Evolutionary conservation across 208 protist genomes (phyloP), one percentile per base, ranked within the genome.

Genomic region (Trypanosoma brucei): DNA sequence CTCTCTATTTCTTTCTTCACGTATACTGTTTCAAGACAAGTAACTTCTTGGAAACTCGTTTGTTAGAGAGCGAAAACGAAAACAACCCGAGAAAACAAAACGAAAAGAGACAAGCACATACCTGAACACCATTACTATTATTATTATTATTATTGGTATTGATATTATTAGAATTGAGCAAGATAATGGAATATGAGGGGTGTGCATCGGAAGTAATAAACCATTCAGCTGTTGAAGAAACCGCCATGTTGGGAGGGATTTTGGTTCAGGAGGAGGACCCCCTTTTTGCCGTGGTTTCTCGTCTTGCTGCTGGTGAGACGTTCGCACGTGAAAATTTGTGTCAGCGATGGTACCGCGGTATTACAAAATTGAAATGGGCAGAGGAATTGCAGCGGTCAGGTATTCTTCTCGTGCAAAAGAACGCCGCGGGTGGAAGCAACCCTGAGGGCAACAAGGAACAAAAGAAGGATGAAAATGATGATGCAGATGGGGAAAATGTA

Each of bases 311-410:
- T 2, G 63, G 45, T 5, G 63, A 68, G 33, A 35, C n/a, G 22
- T 68, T 56, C 34, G 52, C 63, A n/a, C 34, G 63, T 9, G 5
- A 35, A 9, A 55, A 49, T 36, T 11, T 68, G 34, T 13, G 22
- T 36, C 37, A 45, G 45, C 44, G 55, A 11, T 68, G 63, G 63
- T 68, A 61, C 37, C 53, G 55, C 39, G 55, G 46, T 5, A 30
- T 61, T 8, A 54, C 63, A 3, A 13, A 13, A 3, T 13, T 68
- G 5, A 68, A 61, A 33, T 3, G 11, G 0, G 45, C 59, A 34
- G 38, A 52, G 11, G 45, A 61, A 11, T 42, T 56, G 35, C 35
- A 59, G 9, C 2, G 4, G 35, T 30, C 45, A 2, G 33, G 35
- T 3, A 55, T 68, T 44, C 5, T 30, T 11, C 45, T 61, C n/a